Conservation (phyloP, 2,329 filamentous ascomycete species). For the Cephalotrichum gorgonifer region DNA sequence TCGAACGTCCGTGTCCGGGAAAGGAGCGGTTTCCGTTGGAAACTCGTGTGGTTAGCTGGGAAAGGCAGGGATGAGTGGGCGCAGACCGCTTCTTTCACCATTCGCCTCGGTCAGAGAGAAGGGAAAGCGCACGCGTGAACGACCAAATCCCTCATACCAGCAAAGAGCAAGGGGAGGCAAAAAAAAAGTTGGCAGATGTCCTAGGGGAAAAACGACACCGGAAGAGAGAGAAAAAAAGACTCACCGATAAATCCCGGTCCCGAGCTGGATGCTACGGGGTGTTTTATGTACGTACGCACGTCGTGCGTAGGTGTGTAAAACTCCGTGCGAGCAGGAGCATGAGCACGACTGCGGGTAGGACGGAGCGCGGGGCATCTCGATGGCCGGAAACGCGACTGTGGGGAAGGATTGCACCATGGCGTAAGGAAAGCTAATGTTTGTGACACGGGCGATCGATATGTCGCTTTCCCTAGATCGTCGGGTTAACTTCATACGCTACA, state of each 20-base stretch:
- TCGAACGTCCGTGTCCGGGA: background rate
- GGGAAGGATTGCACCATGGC: constrained; percentile 6
- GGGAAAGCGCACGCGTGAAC: background rate
- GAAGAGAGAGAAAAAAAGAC: too few species aligned
- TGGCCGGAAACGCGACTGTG: constrained; percentile 4
- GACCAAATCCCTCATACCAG: background rate
- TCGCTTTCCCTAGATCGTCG: too few species aligned
- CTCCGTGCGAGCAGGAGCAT: background rate
- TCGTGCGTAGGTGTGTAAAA: too few species aligned
- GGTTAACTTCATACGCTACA: too few species aligned
- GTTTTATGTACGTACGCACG: too few species aligned
- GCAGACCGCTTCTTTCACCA: background rate
- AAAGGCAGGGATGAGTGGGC: background rate
- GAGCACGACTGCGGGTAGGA: background rate
- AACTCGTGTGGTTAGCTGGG: background rate
- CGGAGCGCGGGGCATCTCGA: background rate
- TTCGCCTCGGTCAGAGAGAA: background rate
- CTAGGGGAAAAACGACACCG: too few species aligned
- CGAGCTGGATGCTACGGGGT: too few species aligned
- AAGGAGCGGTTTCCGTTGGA: background rate
- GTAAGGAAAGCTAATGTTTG: constrained; percentile 4
- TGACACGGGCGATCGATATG: background rate
- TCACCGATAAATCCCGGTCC: too few species aligned
- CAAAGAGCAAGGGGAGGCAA: background rate
- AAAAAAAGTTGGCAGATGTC: too few species aligned